Percentiles rank a stretch among this genome's conserved stretches.
Conservation (phyloP, 768 basidiomycete genomes). For the Postia placenta region DNA sequence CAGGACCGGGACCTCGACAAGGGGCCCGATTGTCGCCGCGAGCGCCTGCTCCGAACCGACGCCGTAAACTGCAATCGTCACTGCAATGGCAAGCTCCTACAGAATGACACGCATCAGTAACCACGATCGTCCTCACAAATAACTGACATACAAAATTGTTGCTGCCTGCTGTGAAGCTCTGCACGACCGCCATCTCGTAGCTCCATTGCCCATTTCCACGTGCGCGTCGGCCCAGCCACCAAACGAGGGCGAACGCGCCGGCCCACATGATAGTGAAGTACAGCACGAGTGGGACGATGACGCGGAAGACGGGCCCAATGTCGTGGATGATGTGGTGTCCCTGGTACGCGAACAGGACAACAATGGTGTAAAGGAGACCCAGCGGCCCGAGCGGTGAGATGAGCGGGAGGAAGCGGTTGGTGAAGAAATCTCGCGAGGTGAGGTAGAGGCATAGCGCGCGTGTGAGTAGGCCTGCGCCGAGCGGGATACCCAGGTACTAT, state of each 20-base stretch:
- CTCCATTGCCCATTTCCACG: slow-evolving; percentile 13
- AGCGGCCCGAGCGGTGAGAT: slow-evolving; percentile 68
- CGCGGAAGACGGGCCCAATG: slow-evolving; percentile 71
- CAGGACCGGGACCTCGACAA: slow-evolving; percentile 78
- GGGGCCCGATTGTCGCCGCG: slow-evolving; percentile 72
- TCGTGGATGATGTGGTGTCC: slow-evolving; percentile 66
- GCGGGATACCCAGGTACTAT: slow-evolving; percentile 80
- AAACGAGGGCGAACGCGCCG: slow-evolving; percentile 51
- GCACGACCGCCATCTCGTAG: slow-evolving; percentile 74
- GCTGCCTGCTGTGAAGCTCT: slow-evolving; percentile 73
- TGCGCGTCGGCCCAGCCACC: slow-evolving; percentile 28
- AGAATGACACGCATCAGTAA: background rate
- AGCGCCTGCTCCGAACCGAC: slow-evolving; percentile 73
- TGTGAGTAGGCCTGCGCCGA: slow-evolving; percentile 66
- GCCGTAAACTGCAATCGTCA: slow-evolving; percentile 73
- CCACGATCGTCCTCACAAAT: background rate
- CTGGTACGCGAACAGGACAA: slow-evolving; percentile 60
- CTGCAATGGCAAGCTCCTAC: slow-evolving; percentile 79
- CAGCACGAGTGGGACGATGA: slow-evolving; percentile 72
- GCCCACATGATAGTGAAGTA: slow-evolving; percentile 81
- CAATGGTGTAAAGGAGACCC: slow-evolving; percentile 76
- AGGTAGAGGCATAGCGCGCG: slow-evolving; percentile 46
- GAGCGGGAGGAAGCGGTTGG: slow-evolving; percentile 53
- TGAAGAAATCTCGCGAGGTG: slow-evolving; percentile 42
- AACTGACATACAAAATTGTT: slow-evolving; percentile 63